phyloP scores from a whole-genome alignment of 2,329 filamentous ascomycete genomes.

The Epicoccum nigrum region DNA sequence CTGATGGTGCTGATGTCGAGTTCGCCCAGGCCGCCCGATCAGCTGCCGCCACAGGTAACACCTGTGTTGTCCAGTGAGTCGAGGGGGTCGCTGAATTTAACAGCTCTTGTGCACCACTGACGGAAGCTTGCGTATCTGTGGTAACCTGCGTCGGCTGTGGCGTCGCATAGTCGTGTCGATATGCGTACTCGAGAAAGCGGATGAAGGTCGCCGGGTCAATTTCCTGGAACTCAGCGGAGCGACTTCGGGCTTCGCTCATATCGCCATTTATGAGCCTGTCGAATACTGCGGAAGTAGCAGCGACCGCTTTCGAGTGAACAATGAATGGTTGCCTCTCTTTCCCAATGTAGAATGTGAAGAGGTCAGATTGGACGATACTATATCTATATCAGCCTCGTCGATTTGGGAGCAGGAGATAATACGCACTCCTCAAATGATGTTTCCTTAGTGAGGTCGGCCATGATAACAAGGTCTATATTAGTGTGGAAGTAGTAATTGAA shows the following conservation, averaged over 20 bases:
- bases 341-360: conserved; percentile 36
- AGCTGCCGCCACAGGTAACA: no score
- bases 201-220: conserved; percentile 32
- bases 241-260: conserved; percentile 26
- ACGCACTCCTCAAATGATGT: conserved; percentile 21
- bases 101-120: background rate
- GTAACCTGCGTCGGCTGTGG: conserved; percentile 10
- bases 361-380: conserved; percentile 27
- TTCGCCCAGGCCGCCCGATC: conserved; percentile 4
- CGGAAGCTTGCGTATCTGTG: background rate
- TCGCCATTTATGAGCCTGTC: conserved; percentile 28
- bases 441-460: conserved; percentile 1
- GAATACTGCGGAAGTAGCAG: conserved; percentile 24
- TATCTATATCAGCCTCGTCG: background rate
- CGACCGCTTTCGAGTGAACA: conserved; percentile 30
- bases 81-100: background rate
- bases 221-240: conserved; percentile 23
- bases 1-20: conserved; percentile 6
- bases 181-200: conserved; percentile 37
- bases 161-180: conserved; percentile 29
- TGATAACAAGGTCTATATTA: background rate
- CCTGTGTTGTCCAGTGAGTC: conserved; percentile 1
- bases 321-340: conserved; percentile 21
- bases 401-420: background rate
- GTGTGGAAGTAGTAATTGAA: background rate